Evolutionary conservation across 495 filamentous ascomycete species (phyloP), one percentile per base, ranked within the genome.

Genomic region (Daldinia loculata): DNA sequence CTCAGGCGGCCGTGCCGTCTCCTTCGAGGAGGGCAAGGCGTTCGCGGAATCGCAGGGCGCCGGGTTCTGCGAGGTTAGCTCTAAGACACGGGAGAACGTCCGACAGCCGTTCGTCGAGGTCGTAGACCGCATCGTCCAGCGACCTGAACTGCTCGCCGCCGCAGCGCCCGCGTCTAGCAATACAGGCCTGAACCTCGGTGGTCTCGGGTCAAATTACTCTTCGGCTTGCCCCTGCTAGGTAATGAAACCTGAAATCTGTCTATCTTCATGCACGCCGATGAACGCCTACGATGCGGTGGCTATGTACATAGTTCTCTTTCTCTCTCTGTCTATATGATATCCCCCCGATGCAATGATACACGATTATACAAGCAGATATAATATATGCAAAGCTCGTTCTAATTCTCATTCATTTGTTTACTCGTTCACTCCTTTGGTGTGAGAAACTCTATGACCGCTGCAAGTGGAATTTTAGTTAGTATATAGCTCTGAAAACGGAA

Each of bases 381-480:
- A 48, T 45, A 27, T 53, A 53, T 53, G 50, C 26, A 53, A 48
- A 48, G 24, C 50, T 29, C 50, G 0, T 29, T 53, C 24, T 30
- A 4, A 15, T 27, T 48, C 27, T 52, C 26, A 22, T 34, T 43
- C 41, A 6, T 19, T 51, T 6, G 12, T 2, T 51, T 43, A 6
- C 55, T 69, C 64, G 29, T 72, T 74, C 12, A 87, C 30, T 90
- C 87, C 68, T 84, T 82, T 11, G 87, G 84, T 24, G 83, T 82
- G n/a, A 92, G 70, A 68, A 91, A 92, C 43, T 86, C 85, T 30
- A 87, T 76, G 22, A 90, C 89, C 58, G 84, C 89, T 91, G 56
- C 64, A 60, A 24, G 8, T n/a, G 12, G 57, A 56, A 32, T 53
- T 34, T 17, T 36, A 11, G 6, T 56, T 4, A 32, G 53, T 9